phyloP scores from a whole-genome alignment of 2,329 filamentous ascomycete genomes.

The Aspergillus tubingensis region DNA sequence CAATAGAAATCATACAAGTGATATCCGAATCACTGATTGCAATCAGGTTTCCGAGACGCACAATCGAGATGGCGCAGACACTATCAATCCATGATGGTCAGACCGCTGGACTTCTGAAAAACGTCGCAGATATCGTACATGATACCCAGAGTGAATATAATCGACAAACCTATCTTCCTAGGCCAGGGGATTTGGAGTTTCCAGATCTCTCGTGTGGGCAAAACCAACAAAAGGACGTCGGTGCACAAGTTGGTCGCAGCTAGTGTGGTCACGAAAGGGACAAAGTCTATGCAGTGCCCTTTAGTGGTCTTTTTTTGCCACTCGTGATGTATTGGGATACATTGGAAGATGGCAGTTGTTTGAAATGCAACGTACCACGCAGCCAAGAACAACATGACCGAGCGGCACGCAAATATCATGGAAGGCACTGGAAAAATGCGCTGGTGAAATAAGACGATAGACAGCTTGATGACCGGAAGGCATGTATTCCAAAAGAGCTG shows the following conservation, averaged over 20 bases:
- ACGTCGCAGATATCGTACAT: neutral
- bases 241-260: slow-evolving; percentile 1
- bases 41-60: neutral
- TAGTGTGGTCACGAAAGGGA: slow-evolving; percentile 2
- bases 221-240: neutral
- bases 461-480: slow-evolving; percentile 1
- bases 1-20: neutral
- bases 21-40: slow-evolving; percentile 2
- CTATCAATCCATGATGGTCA: neutral
- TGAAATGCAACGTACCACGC: slow-evolving; percentile 6
- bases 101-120: too few species aligned
- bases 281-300: neutral
- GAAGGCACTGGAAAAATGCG: neutral
- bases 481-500: slow-evolving; percentile 3
- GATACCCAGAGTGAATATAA: neutral
- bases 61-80: neutral
- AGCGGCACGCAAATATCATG: neutral
- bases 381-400: neutral
- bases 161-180: neutral
- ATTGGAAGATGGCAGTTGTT: slow-evolving; percentile 1
- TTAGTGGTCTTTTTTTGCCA: neutral
- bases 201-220: neutral
- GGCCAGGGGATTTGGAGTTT: neutral
- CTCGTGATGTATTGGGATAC: neutral
- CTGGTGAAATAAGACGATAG: slow-evolving; percentile 4